Percentiles rank a stretch among this genome's conserved stretches.
Conservation (phyloP, 805 yeast species). For the Zygosaccharomyces bisporus region DNA sequence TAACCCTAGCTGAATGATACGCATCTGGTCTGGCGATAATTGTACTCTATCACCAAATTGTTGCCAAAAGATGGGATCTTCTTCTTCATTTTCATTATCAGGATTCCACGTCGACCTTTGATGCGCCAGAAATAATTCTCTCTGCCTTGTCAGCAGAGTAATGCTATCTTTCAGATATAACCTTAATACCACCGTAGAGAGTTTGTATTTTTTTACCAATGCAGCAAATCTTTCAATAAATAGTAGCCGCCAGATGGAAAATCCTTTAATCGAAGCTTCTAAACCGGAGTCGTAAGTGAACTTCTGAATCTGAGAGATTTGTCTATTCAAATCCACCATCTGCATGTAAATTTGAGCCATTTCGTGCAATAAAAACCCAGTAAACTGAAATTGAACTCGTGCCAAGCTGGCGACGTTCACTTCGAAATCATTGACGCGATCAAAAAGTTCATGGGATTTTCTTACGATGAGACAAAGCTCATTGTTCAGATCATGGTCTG, state of each 20-base stretch:
- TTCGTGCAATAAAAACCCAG: conserved; percentile 35
- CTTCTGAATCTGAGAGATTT: conserved; percentile 27
- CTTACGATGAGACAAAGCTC: conserved; percentile 34
- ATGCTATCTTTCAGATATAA: conserved; percentile 34
- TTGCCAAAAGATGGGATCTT: conserved; percentile 16
- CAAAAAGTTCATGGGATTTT: conserved; percentile 32
- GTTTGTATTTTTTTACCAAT: conserved; percentile 29
- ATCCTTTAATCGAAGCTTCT: conserved; percentile 27
- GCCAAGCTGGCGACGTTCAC: conserved; percentile 37
- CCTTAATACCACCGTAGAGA: conserved; percentile 34
- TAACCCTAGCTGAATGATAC: conserved; percentile 27
- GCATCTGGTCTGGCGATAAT: conserved; percentile 27
- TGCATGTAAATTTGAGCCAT: conserved; percentile 34
- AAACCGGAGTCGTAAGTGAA: conserved; percentile 21
- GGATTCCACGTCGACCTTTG: conserved; percentile 24
- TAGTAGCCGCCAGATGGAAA: conserved; percentile 30
- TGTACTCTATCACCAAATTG: conserved; percentile 19
- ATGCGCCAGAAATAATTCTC: conserved; percentile 31
- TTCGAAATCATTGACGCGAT: conserved; percentile 35
- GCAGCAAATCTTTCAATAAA: conserved; percentile 29
- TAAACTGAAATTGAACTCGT: conserved; percentile 36
- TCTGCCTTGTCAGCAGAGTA: conserved; percentile 33
- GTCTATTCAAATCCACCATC: conserved; percentile 34
- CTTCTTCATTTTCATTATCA: conserved; percentile 13
- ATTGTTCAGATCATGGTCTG: conserved; percentile 26